Conservation (phyloP, 345 rosid genomes). For the Pistacia vera region DNA sequence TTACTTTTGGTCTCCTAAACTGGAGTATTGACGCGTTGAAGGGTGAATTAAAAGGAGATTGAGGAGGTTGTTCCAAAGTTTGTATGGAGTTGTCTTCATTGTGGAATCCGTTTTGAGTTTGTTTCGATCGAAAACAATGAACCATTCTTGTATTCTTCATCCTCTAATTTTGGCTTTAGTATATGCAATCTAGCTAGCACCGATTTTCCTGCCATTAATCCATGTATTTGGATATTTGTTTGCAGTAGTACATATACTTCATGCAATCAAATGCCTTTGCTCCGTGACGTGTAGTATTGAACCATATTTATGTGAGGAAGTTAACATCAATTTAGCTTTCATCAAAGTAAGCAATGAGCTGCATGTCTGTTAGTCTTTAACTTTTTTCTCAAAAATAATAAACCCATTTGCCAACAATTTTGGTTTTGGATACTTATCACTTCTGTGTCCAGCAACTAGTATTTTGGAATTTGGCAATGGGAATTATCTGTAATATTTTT, state of each 20-base stretch:
- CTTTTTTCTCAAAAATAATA: neutral
- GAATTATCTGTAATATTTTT: no score
- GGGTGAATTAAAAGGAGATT: slow-evolving; percentile 24
- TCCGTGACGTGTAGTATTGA: neutral
- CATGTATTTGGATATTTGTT: neutral
- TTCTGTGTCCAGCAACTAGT: neutral
- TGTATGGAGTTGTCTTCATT: slow-evolving; percentile 26
- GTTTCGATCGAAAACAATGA: slow-evolving; percentile 21
- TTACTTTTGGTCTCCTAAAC: slow-evolving; percentile 14
- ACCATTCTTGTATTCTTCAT: slow-evolving; percentile 28
- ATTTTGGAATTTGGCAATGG: neutral
- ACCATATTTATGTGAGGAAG: neutral
- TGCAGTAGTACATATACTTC: neutral
- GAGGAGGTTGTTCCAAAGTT: slow-evolving; percentile 37
- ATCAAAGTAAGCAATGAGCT: neutral
- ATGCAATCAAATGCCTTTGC: neutral
- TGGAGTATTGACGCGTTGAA: slow-evolving; percentile 1
- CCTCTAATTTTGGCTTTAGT: slow-evolving; percentile 18
- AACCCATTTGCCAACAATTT: neutral
- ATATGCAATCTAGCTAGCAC: neutral
- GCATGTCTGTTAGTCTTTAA: neutral
- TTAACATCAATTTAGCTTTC: neutral
- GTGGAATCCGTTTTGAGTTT: slow-evolving; percentile 30
- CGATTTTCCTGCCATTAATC: neutral
- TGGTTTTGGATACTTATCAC: neutral